Evolutionary conservation across 78 protist genomes (phyloP).

Genomic region (Protostelium mycophagum): DNA sequence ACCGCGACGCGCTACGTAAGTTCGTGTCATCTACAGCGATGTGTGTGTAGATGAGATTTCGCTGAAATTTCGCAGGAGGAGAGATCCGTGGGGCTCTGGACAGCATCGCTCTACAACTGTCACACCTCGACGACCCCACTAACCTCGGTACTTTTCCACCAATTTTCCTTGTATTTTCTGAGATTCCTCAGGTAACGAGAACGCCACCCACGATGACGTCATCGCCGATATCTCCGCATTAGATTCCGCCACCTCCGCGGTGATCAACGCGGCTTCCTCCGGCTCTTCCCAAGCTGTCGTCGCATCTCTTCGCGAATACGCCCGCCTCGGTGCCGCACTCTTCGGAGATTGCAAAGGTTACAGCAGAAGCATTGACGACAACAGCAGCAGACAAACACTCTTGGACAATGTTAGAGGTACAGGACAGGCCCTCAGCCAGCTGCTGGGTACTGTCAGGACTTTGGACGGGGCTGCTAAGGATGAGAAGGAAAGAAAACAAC

Average conservation of each 20-base stretch:
- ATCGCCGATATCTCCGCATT: slow-evolving; percentile 12
- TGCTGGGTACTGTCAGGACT: neutral
- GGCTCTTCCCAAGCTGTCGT: neutral
- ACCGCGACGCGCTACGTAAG: neutral
- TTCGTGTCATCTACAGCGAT: neutral
- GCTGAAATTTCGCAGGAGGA: slow-evolving; percentile 3
- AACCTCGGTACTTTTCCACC: too few species aligned
- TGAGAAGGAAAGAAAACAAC: slow-evolving; percentile 28
- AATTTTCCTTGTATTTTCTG: too few species aligned
- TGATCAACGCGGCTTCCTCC: neutral
- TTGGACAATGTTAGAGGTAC: slow-evolving; percentile 38
- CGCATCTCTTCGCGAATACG: neutral
- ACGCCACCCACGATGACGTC: slow-evolving; percentile 40
- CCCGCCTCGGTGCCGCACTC: neutral
- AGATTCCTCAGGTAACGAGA: too few species aligned
- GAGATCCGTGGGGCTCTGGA: slow-evolving; percentile 19
- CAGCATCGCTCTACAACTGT: slow-evolving; percentile 3
- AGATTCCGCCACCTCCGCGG: neutral
- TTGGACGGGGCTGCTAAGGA: slow-evolving; percentile 7
- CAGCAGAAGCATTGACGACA: slow-evolving; percentile 21
- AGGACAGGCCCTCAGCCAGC: slow-evolving; percentile 12
- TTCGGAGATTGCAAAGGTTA: slow-evolving; percentile 51
- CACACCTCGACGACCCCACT: slow-evolving; percentile 42
- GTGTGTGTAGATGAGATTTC: too few species aligned
- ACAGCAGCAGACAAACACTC: slow-evolving; percentile 21